Evolutionary conservation across 768 basidiomycete genomes (phyloP).

Genomic region (Mrakia frigida): DNA sequence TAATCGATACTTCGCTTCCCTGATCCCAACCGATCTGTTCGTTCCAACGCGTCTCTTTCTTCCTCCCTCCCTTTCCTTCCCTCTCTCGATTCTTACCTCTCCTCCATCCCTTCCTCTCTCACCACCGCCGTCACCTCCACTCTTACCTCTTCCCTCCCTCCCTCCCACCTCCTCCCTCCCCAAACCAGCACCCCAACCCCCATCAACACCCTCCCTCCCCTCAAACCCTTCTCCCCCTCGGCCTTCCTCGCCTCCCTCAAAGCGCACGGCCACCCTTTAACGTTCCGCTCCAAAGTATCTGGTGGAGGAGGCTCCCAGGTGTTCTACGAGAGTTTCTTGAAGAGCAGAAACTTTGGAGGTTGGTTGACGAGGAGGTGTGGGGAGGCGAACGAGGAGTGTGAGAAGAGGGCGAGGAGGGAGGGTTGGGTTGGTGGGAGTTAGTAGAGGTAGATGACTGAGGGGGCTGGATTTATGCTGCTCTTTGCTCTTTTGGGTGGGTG

Average conservation of each 20-base stretch:
- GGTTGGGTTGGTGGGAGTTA: slow-evolving; percentile 21
- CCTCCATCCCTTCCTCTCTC: background rate
- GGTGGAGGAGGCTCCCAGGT: slow-evolving; percentile 8
- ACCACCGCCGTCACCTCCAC: background rate
- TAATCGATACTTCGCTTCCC: slow-evolving; percentile 80
- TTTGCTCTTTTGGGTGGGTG: no score
- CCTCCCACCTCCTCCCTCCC: background rate
- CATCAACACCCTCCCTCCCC: slow-evolving; percentile 46
- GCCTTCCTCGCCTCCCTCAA: slow-evolving; percentile 71
- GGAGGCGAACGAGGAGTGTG: slow-evolving; percentile 24
- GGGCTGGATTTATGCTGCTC: background rate
- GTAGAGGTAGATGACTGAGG: background rate
- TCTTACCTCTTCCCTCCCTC: background rate
- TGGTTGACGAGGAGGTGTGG: slow-evolving; percentile 31
- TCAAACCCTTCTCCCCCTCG: slow-evolving; percentile 57
- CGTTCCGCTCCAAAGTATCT: slow-evolving; percentile 53
- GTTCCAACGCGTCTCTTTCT: background rate
- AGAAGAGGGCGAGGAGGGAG: slow-evolving; percentile 25
- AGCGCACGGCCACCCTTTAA: slow-evolving; percentile 61
- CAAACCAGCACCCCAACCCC: slow-evolving; percentile 44
- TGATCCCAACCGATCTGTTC: slow-evolving; percentile 55
- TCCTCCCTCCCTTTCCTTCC: background rate
- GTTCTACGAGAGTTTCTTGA: slow-evolving; percentile 33
- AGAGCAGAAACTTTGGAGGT: slow-evolving; percentile 27
- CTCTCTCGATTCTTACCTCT: background rate